Evolutionary conservation across 768 basidiomycete species (phyloP), one percentile per base, ranked within the genome.

Genomic region (Russula vinacea): DNA sequence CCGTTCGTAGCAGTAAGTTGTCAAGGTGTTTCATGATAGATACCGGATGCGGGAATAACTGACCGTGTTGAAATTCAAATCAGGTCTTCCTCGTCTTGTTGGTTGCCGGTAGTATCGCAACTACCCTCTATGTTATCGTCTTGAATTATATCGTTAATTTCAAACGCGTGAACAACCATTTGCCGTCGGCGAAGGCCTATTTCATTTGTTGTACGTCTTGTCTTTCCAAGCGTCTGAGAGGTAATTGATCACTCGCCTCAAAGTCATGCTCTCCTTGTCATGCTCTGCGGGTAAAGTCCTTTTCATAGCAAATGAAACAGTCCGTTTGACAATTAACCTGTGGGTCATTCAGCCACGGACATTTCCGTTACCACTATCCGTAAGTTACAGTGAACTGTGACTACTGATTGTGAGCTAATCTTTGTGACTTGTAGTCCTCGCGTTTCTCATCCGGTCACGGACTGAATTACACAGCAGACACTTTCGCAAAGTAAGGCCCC

Each of bases 351-450:
- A 65, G 64, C 13, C 50, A 26, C 52, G 5, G 64, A 65, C 42
- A 47, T 65, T 17, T 24, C 17, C n/a, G 64, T 65, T 17, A 65
- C 64, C 16, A 17, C 59, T n/a, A 61, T 61, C 42, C 64, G 64
- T 65, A 26, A 57, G 64, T 50, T 11, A 0, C 11, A 42, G 33
- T 17, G 16, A 49, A 54, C 35, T 19, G 49, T 47, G 33, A 29
- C 40, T 14, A 52, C 35, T 16, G 32, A 49, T 32, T 10, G 44
- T 50, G 55, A 6, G 29, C 3, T 29, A 14, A 55, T 16, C 40
- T 1, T 17, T 13, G 5, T 11, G 13, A 24, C n/a, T 49, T n/a
- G 7, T 14, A 65, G 64, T 65, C 40, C 64, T 65, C n/a, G 40
- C 39, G 19, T 65, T 61, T 17, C 64, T 65, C 14, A 45, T 52